Conservation (phyloP, 371 early-diverging fungal genomes). For the Zychaea mexicana region DNA sequence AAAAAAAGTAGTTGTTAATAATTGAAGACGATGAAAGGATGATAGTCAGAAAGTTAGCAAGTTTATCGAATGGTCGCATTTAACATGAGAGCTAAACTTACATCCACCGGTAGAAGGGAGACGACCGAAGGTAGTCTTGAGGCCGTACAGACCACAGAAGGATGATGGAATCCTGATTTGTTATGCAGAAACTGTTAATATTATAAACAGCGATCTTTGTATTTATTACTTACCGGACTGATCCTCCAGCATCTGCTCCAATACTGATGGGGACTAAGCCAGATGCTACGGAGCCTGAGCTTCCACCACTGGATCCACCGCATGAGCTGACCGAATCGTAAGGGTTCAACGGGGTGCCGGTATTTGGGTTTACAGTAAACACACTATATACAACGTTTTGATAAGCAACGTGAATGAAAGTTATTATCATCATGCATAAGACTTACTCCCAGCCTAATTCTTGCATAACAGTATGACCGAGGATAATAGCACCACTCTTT, state of each 20-base stretch:
- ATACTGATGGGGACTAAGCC: constrained; percentile 71
- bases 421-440: background rate
- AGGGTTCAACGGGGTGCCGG: constrained; percentile 71
- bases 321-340: constrained; percentile 56
- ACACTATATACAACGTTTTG: constrained; percentile 18
- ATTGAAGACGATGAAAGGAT: background rate
- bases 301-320: constrained; percentile 78
- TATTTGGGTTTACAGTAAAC: constrained; percentile 55
- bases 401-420: background rate
- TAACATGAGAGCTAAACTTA: constrained; percentile 9
- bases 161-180: constrained; percentile 62
- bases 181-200: background rate
- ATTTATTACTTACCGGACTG: constrained; percentile 38
- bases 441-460: constrained; percentile 58
- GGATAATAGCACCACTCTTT: constrained; percentile 57
- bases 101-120: constrained; percentile 57
- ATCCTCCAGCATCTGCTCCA: constrained; percentile 81
- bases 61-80: background rate
- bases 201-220: background rate
- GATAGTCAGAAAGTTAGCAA: background rate
- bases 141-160: constrained; percentile 72
- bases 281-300: constrained; percentile 60
- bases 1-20: background rate
- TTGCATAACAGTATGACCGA: constrained; percentile 65
- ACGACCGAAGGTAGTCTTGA: constrained; percentile 73